Evolutionary conservation across 164 flowering plant genomes (phyloP).

Genomic region (Annona squamosa): DNA sequence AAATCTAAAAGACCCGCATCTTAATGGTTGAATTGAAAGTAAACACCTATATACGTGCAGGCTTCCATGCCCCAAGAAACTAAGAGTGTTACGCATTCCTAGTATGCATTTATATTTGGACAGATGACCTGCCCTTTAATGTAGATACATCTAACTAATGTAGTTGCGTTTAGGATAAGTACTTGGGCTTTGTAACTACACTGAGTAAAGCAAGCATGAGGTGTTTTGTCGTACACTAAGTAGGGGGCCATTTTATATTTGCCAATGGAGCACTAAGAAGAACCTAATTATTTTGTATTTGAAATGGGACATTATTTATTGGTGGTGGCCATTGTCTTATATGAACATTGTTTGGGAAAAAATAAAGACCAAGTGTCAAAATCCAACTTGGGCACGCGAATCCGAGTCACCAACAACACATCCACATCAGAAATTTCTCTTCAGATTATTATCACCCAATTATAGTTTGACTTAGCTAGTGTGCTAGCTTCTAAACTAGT

Average conservation of each 20-base stretch:
- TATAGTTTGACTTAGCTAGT: not conserved
- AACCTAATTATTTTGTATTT: constrained; percentile 5
- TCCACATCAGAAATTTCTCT: not conserved
- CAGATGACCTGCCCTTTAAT: no score
- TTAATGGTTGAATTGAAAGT: no score
- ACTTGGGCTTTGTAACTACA: not conserved
- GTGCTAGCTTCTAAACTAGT: not conserved
- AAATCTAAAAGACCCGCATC: no score
- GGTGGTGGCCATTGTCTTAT: constrained; percentile 4
- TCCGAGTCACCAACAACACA: not conserved
- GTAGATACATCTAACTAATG: not conserved
- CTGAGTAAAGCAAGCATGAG: not conserved
- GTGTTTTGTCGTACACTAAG: constrained; percentile 4
- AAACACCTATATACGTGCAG: no score
- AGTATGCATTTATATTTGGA: no score
- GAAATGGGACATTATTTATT: constrained; percentile 4
- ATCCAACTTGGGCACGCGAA: not conserved
- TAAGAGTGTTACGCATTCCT: no score
- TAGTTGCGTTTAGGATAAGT: not conserved
- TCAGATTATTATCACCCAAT: not conserved
- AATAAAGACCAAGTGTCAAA: not conserved
- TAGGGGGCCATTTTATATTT: not conserved
- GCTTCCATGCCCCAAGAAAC: no score
- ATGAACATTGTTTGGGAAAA: not conserved
- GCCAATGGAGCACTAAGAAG: constrained; percentile 15